A percentile compares a stretch with the other conserved stretches of the same genome.
These are phyloP conservation scores for Esteya vermicola DNA, from an alignment of 2,329 filamentous ascomycete species.

Conservation along the genomic window DNA sequence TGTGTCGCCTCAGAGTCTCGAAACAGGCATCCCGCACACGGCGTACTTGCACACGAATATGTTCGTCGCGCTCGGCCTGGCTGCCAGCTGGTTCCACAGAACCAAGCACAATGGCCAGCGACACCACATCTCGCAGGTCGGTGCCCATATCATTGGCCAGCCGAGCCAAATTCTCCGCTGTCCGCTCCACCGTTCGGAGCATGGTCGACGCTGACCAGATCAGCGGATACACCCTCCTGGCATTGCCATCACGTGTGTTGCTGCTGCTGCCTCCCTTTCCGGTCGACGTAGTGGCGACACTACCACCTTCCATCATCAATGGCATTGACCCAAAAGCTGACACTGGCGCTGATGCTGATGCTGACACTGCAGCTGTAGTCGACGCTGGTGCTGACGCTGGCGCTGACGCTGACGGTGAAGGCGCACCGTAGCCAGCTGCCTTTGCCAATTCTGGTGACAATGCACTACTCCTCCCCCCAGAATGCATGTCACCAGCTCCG, in stretches of 20 bases:
- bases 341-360: too few species aligned
- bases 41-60: slow-evolving; percentile 9
- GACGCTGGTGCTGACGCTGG: too few species aligned
- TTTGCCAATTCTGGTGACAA: too few species aligned
- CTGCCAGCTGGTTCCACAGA: slow-evolving; percentile 11
- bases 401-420: too few species aligned
- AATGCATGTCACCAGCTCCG: too few species aligned
- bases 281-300: too few species aligned
- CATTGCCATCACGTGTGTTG: neutral
- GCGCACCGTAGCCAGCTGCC: too few species aligned
- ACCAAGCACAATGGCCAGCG: slow-evolving; percentile 11
- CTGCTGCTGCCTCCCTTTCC: neutral
- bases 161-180: slow-evolving; percentile 10
- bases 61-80: slow-evolving; percentile 7
- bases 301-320: too few species aligned
- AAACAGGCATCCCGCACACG: slow-evolving; percentile 10
- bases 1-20: slow-evolving; percentile 6
- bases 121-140: slow-evolving; percentile 12
- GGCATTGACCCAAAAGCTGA: too few species aligned
- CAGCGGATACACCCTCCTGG: neutral
- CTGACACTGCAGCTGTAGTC: too few species aligned
- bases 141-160: slow-evolving; percentile 11
- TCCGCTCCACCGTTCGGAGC: slow-evolving; percentile 12
- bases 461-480: too few species aligned
- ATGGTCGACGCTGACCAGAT: slow-evolving; percentile 12